phyloP scores from a whole-genome alignment of 139 green algal genomes.

The Auxenochlorella pyrenoidosa region DNA sequence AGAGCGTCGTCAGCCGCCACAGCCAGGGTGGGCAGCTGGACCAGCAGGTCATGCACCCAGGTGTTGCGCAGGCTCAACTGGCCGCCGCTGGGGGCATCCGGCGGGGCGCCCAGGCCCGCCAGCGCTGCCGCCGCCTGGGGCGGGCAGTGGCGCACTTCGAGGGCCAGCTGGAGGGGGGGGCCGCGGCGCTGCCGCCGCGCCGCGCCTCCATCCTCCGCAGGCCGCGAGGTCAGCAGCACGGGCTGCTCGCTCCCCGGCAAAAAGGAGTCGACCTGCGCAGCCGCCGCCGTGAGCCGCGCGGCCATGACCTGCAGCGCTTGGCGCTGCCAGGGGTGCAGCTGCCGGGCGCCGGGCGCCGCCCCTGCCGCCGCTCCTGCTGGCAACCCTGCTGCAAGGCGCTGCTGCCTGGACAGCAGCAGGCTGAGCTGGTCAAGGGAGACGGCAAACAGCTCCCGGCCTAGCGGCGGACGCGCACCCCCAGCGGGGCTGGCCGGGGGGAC shows the following conservation, averaged over 20 bases:
- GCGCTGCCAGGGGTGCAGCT: background rate
- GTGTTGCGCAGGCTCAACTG: slow-evolving; percentile 44
- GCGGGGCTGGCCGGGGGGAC: background rate
- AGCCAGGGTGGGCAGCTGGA: slow-evolving; percentile 38
- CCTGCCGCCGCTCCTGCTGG: background rate
- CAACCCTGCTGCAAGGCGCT: background rate
- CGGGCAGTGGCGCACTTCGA: slow-evolving; percentile 18
- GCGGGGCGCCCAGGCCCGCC: background rate
- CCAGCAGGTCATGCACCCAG: slow-evolving; percentile 39
- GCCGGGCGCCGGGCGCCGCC: background rate
- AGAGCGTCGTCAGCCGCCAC: slow-evolving; percentile 46
- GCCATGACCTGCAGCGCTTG: slow-evolving; percentile 4
- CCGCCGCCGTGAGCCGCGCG: slow-evolving; percentile 5
- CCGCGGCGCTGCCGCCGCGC: background rate
- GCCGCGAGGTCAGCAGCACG: slow-evolving; percentile 35
- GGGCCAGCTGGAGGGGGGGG: background rate
- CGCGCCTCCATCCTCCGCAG: background rate
- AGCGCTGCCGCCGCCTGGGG: background rate
- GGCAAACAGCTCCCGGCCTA: slow-evolving; percentile 23
- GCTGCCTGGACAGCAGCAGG: slow-evolving; percentile 9
- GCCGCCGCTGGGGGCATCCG: background rate
- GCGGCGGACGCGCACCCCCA: background rate
- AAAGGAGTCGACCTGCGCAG: slow-evolving; percentile 46
- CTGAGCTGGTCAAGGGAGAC: slow-evolving; percentile 7
- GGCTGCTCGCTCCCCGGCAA: slow-evolving; percentile 41